phyloP scores from a whole-genome alignment of 1,139 yeast species.

The Debaryomyces fabryi region DNA sequence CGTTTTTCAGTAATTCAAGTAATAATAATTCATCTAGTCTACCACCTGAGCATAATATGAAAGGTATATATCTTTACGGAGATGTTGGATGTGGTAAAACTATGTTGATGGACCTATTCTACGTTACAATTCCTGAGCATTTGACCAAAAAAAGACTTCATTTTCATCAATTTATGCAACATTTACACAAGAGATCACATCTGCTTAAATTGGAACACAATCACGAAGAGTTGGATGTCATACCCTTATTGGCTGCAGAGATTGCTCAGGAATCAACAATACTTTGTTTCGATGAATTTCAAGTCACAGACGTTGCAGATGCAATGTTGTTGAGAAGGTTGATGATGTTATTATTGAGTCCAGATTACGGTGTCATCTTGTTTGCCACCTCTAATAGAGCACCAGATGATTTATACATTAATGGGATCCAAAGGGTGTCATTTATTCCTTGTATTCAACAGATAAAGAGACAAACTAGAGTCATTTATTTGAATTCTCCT shows the following conservation, averaged over 20 bases:
- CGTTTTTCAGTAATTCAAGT: constrained; percentile 29
- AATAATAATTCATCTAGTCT: constrained; percentile 4
- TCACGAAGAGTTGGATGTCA: constrained; percentile 71
- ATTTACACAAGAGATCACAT: constrained; percentile 84
- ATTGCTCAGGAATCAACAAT: constrained; percentile 76
- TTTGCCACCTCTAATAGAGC: constrained; percentile 95
- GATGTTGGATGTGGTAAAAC: constrained; percentile 99
- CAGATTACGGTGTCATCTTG: constrained; percentile 77
- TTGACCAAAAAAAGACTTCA: constrained; percentile 80
- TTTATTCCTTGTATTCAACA: constrained; percentile 90
- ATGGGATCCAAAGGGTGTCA: constrained; percentile 90
- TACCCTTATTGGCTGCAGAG: constrained; percentile 83
- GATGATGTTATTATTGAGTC: constrained; percentile 60
- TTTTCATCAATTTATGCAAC: constrained; percentile 97
- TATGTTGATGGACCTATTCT: constrained; percentile 95
- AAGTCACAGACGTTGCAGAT: constrained; percentile 96
- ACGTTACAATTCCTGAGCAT: constrained; percentile 75
- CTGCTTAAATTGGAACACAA: constrained; percentile 63
- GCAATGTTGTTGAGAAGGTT: constrained; percentile 91
- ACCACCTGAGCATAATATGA: constrained; percentile 38
- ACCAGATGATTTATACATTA: constrained; percentile 88
- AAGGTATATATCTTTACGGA: constrained; percentile 90
- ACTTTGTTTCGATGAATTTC: constrained; percentile 93
- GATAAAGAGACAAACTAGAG: constrained; percentile 72
- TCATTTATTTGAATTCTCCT: constrained; percentile 82